Conservation (phyloP, 2,329 filamentous ascomycete species). For the Colletotrichum lindemuthianum region DNA sequence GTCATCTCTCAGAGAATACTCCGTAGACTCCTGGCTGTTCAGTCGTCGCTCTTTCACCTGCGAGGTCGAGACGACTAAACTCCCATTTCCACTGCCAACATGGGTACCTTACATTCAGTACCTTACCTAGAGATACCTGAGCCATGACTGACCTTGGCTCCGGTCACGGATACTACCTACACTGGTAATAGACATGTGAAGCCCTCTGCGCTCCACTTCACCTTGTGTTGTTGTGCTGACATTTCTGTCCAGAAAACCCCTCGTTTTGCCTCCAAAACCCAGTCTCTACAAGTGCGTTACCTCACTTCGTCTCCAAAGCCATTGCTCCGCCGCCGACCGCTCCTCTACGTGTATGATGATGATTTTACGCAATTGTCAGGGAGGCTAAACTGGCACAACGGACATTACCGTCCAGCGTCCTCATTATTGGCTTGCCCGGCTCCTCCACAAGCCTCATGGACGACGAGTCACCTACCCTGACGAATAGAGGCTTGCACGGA, state of each 20-base stretch:
- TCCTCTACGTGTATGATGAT: neutral
- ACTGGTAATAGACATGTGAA: too few relatives aligned
- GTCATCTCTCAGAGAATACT: neutral
- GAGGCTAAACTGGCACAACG: conserved; percentile 5
- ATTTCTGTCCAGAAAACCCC: too few relatives aligned
- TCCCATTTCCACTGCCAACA: neutral
- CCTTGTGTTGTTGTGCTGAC: too few relatives aligned
- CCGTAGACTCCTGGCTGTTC: neutral
- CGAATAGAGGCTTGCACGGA: neutral
- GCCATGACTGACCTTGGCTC: too few relatives aligned
- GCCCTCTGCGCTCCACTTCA: too few relatives aligned
- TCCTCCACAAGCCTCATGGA: conserved; percentile 11
- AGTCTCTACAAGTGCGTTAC: too few relatives aligned
- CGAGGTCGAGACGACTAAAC: too few relatives aligned
- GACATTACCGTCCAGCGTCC: conserved; percentile 12
- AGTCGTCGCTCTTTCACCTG: too few relatives aligned
- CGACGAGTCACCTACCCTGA: conserved; percentile 28
- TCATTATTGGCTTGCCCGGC: neutral
- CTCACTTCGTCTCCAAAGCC: neutral
- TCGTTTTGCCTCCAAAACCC: too few relatives aligned
- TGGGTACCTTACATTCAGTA: neutral
- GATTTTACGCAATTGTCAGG: conserved; percentile 8
- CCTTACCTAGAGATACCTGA: too few relatives aligned
- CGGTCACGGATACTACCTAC: too few relatives aligned
- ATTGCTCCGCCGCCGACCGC: conserved; percentile 9